Base-by-base conservation (phyloP, 331 rosid species). In the Stylosanthes scabra region DNA sequence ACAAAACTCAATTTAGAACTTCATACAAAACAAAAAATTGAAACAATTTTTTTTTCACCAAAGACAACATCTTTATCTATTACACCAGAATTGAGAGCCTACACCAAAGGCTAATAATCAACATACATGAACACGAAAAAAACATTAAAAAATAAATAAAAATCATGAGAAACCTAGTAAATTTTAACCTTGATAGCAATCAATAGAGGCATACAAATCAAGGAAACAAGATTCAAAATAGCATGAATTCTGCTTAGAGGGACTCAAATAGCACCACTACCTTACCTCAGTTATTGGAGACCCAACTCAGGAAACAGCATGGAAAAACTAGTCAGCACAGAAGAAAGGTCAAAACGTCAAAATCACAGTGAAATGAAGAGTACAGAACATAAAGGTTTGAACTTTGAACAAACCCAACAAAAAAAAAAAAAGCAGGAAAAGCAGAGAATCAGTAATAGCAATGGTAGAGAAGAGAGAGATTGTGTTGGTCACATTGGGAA, bases 1-100 rank as follows among this genome's bases (percentile, higher is more conserved):
- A 58, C 52, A 66, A 62, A 28, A 76, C 77, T 64, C 84, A 76
- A 75, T 71, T 64, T 88, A 80, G 52, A 75, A 68, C 50, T 73
- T 54, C 46, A 62, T 45, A 15, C 37, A 46, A 52, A 29, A 51
- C 66, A 41, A 79, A 66, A 69, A 63, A 37, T 11, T 8, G 34
- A 59, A 71, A 20, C 25, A 34, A 34, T 34, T 34, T 34, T 20
- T 20, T 20, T 20, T 20, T 20, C 25, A 20, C 25, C 39, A 42
- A 16, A 66, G 10, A 50, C 42, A 6, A 49, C 9, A 37, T 11
- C 20, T 47, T 78, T 46, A 20, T 37, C 42, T 13, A 71, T 29
- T 3, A 68, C 8, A 63, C 55, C 41, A 68, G 50, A 83, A 62
- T 45, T 67, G 65, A 51, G 11, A 51, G 75, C 27, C 46, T 25